Evolutionary conservation across 2,329 filamentous ascomycete genomes (phyloP).

Genomic region (Fusarium tuaranense): DNA sequence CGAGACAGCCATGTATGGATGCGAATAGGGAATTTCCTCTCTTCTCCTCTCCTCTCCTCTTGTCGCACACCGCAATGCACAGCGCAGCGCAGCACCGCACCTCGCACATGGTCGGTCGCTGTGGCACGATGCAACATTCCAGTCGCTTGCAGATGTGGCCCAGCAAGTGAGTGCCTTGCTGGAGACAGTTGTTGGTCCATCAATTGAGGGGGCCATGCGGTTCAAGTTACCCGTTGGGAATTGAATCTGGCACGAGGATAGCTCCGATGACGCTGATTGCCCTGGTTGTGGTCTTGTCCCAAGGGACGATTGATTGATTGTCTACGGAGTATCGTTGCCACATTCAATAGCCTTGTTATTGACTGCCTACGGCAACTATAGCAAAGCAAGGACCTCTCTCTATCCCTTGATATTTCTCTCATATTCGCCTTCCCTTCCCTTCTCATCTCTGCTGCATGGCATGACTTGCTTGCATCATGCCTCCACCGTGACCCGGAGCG

Average conservation of each 20-base stretch:
- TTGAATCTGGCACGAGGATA: slow-evolving; percentile 3
- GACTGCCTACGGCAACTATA: not conserved
- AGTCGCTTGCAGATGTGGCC: slow-evolving; percentile 25
- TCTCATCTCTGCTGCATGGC: slow-evolving; percentile 32
- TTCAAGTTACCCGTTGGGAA: not conserved
- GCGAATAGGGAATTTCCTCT: not conserved
- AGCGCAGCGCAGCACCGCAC: not conserved
- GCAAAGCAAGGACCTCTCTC: not conserved
- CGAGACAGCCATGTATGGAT: not conserved
- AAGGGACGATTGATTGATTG: not conserved
- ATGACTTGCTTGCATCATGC: slow-evolving; percentile 40
- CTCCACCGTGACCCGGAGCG: slow-evolving; percentile 29
- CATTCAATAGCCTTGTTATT: slow-evolving; percentile 10
- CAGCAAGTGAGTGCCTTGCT: slow-evolving; percentile 16
- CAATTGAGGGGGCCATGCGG: slow-evolving; percentile 1
- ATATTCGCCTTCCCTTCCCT: slow-evolving; percentile 4
- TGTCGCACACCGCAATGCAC: not conserved
- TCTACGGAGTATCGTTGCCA: not conserved
- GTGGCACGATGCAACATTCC: slow-evolving; percentile 40
- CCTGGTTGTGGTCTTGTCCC: not conserved
- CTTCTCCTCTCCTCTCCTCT: not conserved
- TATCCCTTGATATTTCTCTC: not conserved
- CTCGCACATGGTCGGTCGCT: slow-evolving; percentile 9
- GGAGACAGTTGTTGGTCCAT: slow-evolving; percentile 30
- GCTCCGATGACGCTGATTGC: not conserved